phyloP scores from a whole-genome alignment of 2,329 filamentous ascomycete genomes.

The Incumbomyces delicatus region DNA sequence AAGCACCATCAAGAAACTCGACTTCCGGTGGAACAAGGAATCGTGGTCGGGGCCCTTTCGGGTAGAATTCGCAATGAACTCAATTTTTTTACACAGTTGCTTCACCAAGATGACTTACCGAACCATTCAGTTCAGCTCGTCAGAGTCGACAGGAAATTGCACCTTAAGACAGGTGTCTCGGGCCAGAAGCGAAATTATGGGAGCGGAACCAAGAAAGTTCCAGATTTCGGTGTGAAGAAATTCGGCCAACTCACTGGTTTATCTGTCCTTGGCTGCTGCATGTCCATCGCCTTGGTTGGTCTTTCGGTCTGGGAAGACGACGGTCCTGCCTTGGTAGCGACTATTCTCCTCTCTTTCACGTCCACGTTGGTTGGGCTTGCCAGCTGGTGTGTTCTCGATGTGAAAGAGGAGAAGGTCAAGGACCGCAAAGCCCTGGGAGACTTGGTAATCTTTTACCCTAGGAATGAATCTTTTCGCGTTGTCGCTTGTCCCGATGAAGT shows the following conservation, averaged over 20 bases:
- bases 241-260: slow-evolving; percentile 11
- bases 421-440: slow-evolving; percentile 34
- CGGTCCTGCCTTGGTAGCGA: slow-evolving; percentile 43
- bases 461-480: slow-evolving; percentile 49
- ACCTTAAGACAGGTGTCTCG: slow-evolving; percentile 12
- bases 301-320: slow-evolving; percentile 45
- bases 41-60: slow-evolving; percentile 50
- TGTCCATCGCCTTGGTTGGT: slow-evolving; percentile 45
- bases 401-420: slow-evolving; percentile 40
- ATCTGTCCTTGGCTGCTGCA: slow-evolving; percentile 35
- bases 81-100: slow-evolving; percentile 54
- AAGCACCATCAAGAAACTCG: slow-evolving; percentile 46
- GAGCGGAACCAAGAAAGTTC: no score
- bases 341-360: slow-evolving; percentile 43
- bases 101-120: slow-evolving; percentile 37
- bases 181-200: neutral
- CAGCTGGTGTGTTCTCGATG: slow-evolving; percentile 47
- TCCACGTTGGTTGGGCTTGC: slow-evolving; percentile 48
- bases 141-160: slow-evolving; percentile 23
- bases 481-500: slow-evolving; percentile 52
- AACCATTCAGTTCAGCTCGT: slow-evolving; percentile 33
- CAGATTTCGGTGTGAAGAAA: slow-evolving; percentile 9
- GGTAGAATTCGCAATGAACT: slow-evolving; percentile 46
- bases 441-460: slow-evolving; percentile 50
- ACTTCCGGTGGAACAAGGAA: slow-evolving; percentile 46